phyloP scores from a whole-genome alignment of 371 early-diverging fungal species.

The Amoeboaphelidium protococcarum region DNA sequence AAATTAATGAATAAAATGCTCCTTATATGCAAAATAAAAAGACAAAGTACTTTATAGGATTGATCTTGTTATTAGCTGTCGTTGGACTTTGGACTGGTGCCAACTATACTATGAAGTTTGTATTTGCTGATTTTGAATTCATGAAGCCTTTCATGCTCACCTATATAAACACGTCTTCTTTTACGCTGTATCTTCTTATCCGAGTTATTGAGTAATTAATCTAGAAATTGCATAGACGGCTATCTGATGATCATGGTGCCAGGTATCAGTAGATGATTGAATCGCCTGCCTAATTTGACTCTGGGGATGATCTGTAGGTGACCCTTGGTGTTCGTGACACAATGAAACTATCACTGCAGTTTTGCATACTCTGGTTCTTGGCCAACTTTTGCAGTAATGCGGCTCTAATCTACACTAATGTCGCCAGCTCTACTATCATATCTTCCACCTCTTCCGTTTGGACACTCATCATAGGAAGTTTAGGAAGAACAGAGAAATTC shows the following conservation, averaged over 20 bases:
- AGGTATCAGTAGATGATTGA: background rate
- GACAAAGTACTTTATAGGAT: no score
- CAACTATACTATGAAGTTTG: no score
- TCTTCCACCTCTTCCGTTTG: conserved; percentile 47
- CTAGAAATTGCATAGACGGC: background rate
- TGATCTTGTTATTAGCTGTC: no score
- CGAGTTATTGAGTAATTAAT: background rate
- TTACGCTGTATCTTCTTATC: conserved; percentile 35
- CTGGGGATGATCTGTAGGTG: conserved; percentile 2
- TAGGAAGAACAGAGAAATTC: conserved; percentile 28
- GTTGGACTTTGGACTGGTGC: no score
- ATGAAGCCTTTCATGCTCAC: conserved; percentile 51
- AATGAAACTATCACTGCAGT: conserved; percentile 32
- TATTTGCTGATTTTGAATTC: conserved; percentile 34
- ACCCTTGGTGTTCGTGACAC: conserved; percentile 18
- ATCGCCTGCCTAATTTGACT: background rate
- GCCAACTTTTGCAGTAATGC: conserved; percentile 49
- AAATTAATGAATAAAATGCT: no score
- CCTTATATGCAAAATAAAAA: no score
- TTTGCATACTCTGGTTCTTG: conserved; percentile 51
- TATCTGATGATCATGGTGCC: background rate
- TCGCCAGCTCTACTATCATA: conserved; percentile 51
- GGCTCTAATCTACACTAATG: conserved; percentile 39
- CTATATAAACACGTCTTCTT: conserved; percentile 43
- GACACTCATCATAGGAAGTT: conserved; percentile 39